Base-by-base conservation (phyloP, 805 yeast species). In the Cephaloascus fragrans region DNA sequence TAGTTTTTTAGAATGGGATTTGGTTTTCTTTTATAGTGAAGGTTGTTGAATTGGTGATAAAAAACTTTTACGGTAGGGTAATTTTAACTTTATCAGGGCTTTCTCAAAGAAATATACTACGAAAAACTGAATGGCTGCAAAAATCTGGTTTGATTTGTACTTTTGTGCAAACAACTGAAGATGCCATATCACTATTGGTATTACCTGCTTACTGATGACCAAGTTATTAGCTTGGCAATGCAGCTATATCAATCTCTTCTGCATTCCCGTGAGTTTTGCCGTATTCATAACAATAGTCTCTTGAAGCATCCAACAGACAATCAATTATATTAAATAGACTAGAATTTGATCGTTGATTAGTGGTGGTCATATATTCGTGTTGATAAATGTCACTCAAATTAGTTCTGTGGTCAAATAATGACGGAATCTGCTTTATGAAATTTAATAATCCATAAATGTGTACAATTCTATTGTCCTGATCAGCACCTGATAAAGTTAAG, bases 401-500 rank as follows among this genome's bases (percentile, higher is more conserved):
- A 6, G 6, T 6, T 12, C 15, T 31, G 17, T 32, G 34, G 32
- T 43, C 48, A 33, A 38, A 49, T 14, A 52, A 19, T 28, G 44
- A 29, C 12, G 44, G 41, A 17, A 44, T 29, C 4, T 37, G 19
- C n/a, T 46, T 19, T n/a, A 52, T 34, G 20, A 48, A 43, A 15
- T 39, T 35, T 36, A 51, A 44, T 14, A 48, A 40, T 4, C 63
- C 63, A 38, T 43, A 50, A 15, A 57, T 45, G 38, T 56, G 54
- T 4, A 59, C 45, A 10, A 49, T 41, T 34, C 52, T 55, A 23
- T 55, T 56, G 8, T 54, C 53, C 19, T 47, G 44, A 41, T 59
- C 63, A 12, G 60, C 53, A 15, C 52, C 58, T 16, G 62, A 57
- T 18, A 57, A 44, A 0, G 59, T 44, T 4, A 59, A 41, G 3